Base-by-base conservation (phyloP, 2,329 filamentous ascomycete genomes). In the Penicillium oxalicum region DNA sequence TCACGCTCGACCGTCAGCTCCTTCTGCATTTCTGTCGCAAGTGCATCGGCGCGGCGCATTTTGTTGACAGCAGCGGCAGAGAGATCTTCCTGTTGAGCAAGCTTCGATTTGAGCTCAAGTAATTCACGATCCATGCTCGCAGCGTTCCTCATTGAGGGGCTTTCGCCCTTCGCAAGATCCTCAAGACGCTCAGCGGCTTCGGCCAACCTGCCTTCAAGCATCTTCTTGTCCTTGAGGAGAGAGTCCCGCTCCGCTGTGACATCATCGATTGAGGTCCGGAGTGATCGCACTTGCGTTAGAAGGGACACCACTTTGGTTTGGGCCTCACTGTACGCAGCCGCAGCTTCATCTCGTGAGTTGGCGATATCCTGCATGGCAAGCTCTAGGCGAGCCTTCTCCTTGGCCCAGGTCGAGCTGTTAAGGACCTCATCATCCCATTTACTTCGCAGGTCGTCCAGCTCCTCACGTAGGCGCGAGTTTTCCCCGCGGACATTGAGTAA, bases 341-440 rank as follows among this genome's bases (percentile, higher is more conserved):
- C 86, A 8, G 93, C 91, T 68, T 98, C 93, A 57, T 98, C 91
- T 2, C 91, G 84, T n/a, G 90, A 95, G 42, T 88, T 84, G 9
- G 87, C 86, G 29, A 97, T 81, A 66, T 96, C 90, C 44, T 91
- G 84, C 47, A 98, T 77, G 4, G 90, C 94, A 51, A 90, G 83
- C 67, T 97, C 91, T 36, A 98, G 78, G 12, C 91, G 85, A 12
- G 89, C 81, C 76, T 97, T 97, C 73, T 98, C 91, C 74, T 98
- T 98, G 9, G 91, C 91, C 91, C 93, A 97, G 0, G 91, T 95
- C 12, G 90, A 95, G 70, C 89, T 95, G 72, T 97, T 97, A 59
- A 97, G 81, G 9, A 97, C 89, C 71, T 98, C 91, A 61, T 97
- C 89, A 62, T 98, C 93, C 91, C 93, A 97, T 73, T 97, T 97